Percentiles rank a stretch among this genome's conserved stretches.
phyloP scores from a whole-genome alignment of 176 grass and related monocot species.

The Oryza meyeriana region DNA sequence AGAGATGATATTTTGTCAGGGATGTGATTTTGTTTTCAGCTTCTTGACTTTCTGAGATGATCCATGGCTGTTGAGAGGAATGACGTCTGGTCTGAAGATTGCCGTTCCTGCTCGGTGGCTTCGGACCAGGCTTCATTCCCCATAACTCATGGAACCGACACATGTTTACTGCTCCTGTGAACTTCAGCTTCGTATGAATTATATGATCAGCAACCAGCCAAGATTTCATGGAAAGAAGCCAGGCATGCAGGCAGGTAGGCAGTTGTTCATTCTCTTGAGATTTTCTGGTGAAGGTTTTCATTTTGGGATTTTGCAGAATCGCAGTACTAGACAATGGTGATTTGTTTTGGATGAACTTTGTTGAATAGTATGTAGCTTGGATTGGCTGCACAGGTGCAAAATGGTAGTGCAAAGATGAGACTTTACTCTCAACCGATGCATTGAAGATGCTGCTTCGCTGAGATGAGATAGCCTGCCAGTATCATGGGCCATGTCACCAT shows the following conservation, averaged over 20 bases:
- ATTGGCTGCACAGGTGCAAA: neutral
- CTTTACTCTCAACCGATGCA: neutral
- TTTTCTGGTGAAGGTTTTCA: neutral
- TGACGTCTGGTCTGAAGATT: constrained; percentile 47
- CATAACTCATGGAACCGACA: constrained; percentile 39
- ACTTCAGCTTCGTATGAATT: neutral
- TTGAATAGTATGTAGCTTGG: neutral
- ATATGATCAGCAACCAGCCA: neutral
- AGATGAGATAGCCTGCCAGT: neutral
- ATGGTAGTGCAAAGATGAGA: neutral
- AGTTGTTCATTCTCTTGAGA: neutral
- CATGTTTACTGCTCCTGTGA: neutral
- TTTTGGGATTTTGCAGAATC: neutral
- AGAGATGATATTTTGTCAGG: neutral
- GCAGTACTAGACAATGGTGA: neutral
- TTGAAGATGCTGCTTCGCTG: neutral
- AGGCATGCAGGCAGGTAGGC: neutral
- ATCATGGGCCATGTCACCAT: neutral
- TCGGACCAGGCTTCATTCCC: constrained; percentile 86
- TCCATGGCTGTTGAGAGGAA: constrained; percentile 53
- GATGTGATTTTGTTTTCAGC: neutral
- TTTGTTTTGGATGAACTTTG: neutral
- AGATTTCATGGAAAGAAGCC: neutral
- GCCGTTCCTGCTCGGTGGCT: neutral
- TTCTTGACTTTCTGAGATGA: neutral